Conservation (phyloP, 331 rosid genomes). For the Phaseolus coccineus region DNA sequence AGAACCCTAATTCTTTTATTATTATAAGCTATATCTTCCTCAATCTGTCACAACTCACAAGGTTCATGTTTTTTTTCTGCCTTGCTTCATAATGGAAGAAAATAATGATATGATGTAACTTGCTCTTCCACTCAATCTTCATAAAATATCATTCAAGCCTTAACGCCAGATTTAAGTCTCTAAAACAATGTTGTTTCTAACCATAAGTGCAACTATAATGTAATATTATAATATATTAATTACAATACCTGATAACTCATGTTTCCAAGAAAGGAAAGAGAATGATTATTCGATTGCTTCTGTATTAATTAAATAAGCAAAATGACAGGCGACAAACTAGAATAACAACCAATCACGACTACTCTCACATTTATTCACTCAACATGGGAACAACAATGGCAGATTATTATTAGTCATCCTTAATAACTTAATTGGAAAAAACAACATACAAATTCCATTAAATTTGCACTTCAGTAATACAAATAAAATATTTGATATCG, state of each 20-base stretch:
- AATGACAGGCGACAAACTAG: slow-evolving; percentile 19
- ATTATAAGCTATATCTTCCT: slow-evolving; percentile 4
- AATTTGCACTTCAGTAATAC: slow-evolving; percentile 9
- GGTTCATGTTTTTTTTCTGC: background rate
- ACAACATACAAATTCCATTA: background rate
- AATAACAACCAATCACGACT: slow-evolving; percentile 25
- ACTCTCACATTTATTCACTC: slow-evolving; percentile 30
- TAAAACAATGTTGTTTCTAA: background rate
- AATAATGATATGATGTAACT: background rate
- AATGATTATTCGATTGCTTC: slow-evolving; percentile 9
- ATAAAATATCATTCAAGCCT: background rate
- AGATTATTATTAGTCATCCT: slow-evolving; percentile 6
- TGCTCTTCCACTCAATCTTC: slow-evolving; percentile 22
- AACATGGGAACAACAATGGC: slow-evolving; percentile 24
- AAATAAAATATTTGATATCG: slow-evolving; percentile 21
- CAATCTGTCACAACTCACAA: slow-evolving; percentile 6
- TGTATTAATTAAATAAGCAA: background rate
- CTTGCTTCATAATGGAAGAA: background rate
- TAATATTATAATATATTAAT: background rate
- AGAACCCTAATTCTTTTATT: slow-evolving; percentile 22
- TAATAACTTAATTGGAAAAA: background rate
- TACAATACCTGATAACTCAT: slow-evolving; percentile 1
- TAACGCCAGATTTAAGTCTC: slow-evolving; percentile 14
- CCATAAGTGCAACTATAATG: background rate
- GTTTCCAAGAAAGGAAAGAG: slow-evolving; percentile 10